Evolutionary conservation across 306 rosid species (phyloP).

Genomic region (Oxytropis ochrocephala): DNA sequence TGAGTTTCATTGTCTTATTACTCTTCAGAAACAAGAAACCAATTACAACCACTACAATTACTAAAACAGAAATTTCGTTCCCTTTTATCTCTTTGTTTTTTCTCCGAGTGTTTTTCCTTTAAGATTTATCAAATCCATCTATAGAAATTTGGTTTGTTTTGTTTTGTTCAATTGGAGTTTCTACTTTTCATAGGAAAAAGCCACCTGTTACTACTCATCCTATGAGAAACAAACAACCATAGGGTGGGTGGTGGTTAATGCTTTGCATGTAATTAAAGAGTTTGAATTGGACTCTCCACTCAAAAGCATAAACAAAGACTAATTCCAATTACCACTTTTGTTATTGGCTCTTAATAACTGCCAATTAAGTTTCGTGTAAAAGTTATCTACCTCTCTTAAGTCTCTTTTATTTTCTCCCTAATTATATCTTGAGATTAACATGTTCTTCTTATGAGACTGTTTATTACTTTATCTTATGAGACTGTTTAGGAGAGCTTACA

Average conservation of each 20-base stretch:
- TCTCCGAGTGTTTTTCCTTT: background rate
- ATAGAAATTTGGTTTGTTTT: background rate
- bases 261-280: slow-evolving; percentile 3
- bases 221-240: background rate
- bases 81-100: background rate
- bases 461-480: too few relatives aligned
- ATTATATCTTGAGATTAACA: too few relatives aligned
- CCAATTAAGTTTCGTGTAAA: background rate
- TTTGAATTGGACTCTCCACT: background rate
- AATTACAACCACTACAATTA: background rate
- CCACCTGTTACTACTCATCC: background rate
- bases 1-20: background rate
- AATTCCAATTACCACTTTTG: background rate
- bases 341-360: background rate
- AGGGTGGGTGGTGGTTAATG: background rate
- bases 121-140: background rate
- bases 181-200: background rate
- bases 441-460: too few relatives aligned
- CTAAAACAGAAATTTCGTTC: background rate
- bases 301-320: background rate
- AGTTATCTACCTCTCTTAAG: background rate
- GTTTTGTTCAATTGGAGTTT: background rate
- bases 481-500: too few relatives aligned
- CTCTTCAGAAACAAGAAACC: background rate
- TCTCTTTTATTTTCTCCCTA: background rate